Base-by-base conservation (phyloP, 805 yeast genomes). In the Monosporozyma yasuniensis region DNA sequence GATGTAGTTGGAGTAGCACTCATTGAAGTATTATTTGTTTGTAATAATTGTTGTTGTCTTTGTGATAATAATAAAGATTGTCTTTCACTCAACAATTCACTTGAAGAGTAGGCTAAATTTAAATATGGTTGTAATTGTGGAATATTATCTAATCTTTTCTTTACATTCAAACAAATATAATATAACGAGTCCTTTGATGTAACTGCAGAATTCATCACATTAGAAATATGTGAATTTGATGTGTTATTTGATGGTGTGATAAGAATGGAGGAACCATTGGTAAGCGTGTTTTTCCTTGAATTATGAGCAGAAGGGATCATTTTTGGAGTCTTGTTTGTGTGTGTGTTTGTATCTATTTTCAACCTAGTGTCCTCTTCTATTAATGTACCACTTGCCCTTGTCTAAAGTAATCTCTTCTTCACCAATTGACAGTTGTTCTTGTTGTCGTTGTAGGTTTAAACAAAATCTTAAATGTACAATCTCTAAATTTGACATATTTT, bases 51-150 rank as follows among this genome's bases (percentile, higher is more conserved):
- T 48, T 68, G 70, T 42, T 65, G 67, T 47, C 67, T 69, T 52
- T 72, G 76, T 3, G 76, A 70, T n/a, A 72, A 51, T 4, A 68
- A 52, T 38, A 71, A 66, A 0, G 89, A 86, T 67, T 85, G 93
- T 57, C 82, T 83, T 61, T 84, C 91, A 44, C 86, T 78, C 46
- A 80, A 69, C 32, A 76, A 78, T 60, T 84, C 90, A 6, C 89
- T 85, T 12, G 81, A 72, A 11, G 77, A 71, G 62, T 76, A 77
- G 2, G 91, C 90, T 35, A 79, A 69, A 48, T 76, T 75, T 51
- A 86, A 61, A 63, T 80, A 84, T 38, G 89, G 84, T 35, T 75
- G 76, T 75, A 88, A 74, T 18, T 83, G 89, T 0, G 84, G 80
- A 21, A 85, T 75, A 39, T 71, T 67, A 48, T 76, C 78, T 34